Evolutionary conservation across 106 monocot species (phyloP).

Genomic region (Phalaenopsis equestris): DNA sequence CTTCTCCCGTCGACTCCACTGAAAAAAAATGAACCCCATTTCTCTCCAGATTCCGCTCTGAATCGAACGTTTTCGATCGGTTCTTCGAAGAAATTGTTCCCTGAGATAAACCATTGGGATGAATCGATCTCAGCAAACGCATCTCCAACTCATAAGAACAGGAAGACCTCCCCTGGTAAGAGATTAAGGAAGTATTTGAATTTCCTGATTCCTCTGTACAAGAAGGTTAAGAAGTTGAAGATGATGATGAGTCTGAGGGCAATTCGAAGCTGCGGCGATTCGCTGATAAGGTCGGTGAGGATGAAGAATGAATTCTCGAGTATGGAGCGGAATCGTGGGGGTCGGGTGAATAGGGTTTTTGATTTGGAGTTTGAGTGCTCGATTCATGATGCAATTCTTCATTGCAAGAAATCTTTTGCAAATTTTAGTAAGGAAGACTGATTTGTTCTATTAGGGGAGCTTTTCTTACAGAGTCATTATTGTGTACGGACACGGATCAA

Average conservation of each 20-base stretch:
- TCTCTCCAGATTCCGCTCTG: neutral
- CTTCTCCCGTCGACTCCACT: neutral
- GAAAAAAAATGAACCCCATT: neutral
- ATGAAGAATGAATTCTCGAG: neutral
- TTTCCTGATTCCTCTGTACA: constrained; percentile 24
- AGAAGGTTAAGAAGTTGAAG: constrained; percentile 26
- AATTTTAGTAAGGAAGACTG: neutral
- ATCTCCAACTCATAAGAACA: neutral
- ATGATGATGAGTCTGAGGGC: neutral
- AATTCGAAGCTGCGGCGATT: neutral
- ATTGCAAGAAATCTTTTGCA: constrained; percentile 42
- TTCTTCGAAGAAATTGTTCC: neutral
- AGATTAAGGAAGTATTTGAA: constrained; percentile 23
- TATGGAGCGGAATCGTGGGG: constrained; percentile 3
- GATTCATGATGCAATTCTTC: constrained; percentile 47
- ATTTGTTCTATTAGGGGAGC: neutral
- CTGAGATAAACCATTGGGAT: neutral
- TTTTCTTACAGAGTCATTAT: neutral
- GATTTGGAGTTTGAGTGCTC: constrained; percentile 22
- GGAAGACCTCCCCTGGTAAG: constrained; percentile 5
- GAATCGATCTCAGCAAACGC: no score
- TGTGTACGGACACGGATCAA: no score
- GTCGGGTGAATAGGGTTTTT: neutral
- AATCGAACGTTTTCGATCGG: neutral
- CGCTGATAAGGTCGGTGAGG: neutral